Evolutionary conservation across 23 red algal species (phyloP), one percentile per base, ranked within the genome.

Genomic region (Gracilaria gracilis): DNA sequence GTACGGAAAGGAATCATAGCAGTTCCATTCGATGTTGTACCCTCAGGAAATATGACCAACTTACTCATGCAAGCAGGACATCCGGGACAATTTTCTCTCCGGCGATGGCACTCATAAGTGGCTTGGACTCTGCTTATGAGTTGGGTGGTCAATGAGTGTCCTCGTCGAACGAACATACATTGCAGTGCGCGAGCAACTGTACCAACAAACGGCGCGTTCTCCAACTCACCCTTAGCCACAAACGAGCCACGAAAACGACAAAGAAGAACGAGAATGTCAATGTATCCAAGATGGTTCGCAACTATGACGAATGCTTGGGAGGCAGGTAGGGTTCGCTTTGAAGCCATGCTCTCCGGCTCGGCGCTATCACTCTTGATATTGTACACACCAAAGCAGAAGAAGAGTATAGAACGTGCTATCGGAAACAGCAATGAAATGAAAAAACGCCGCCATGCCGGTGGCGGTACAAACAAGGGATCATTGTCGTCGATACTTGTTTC

Each of bases 21-120:
- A n/a, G 88, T 83, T 23, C 95, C 95, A 51, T 98, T 98, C 25
- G 81, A 54, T 1, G 95, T 98, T 17, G 95, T 98, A 13, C 91
- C 95, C 62, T 98, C 95, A 13, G 95, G 95, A 71, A 98, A 98
- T 27, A 98, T 94, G 33, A 91, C 71, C 15, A 98, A 80, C 64
- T 87, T 87, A 79, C 82, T 91, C 84, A 81, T 67, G 12, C 85
- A 94, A n/a, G 82, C 76, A n/a, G 59, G 11, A 35, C 82, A 94
- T 17, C 89, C 94, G 16, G 62, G 75, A 79, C 86, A 90, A 19
- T 73, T 62, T 48, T 75, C 33, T 57, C 83, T 82, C 61, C 81
- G 91, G 25, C 48, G 62, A 59, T 92, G 91, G 57, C 91, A 94
- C 36, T 66, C 82, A 70, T 94, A 87, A 19, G 91, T 94, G 13